phyloP scores from a whole-genome alignment of 116 monocot genomes.

The Posidonia oceanica region DNA sequence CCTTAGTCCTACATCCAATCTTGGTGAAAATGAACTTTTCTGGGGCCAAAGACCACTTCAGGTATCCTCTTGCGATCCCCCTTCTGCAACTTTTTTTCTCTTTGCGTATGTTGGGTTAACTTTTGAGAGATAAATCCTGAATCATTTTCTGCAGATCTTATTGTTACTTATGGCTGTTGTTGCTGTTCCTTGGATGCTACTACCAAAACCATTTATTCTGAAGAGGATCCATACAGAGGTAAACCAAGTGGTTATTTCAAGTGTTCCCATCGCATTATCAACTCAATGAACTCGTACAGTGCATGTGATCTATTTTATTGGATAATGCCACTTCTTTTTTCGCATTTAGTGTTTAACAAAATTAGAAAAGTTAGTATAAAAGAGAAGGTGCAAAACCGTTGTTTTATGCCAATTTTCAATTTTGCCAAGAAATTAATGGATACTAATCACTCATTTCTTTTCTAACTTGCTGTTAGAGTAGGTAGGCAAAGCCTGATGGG shows the following conservation, averaged over 20 bases:
- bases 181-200: constrained; percentile 98
- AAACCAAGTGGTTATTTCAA: constrained; percentile 5
- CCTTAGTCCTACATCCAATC: constrained; percentile 75
- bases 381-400: too few relatives aligned
- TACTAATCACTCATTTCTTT: too few relatives aligned
- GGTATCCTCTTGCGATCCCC: constrained; percentile 15
- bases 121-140: background rate
- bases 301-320: too few relatives aligned
- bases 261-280: too few relatives aligned
- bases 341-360: too few relatives aligned
- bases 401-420: too few relatives aligned
- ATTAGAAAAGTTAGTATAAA: too few relatives aligned
- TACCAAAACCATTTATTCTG: constrained; percentile 94
- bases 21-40: constrained; percentile 92
- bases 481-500: too few relatives aligned
- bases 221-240: constrained; percentile 85
- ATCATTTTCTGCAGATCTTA: constrained; percentile 50
- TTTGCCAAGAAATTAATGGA: too few relatives aligned
- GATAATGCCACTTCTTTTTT: too few relatives aligned
- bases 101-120: background rate
- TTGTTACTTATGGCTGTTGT: constrained; percentile 75
- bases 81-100: background rate
- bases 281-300: too few relatives aligned
- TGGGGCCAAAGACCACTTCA: constrained; percentile 86
- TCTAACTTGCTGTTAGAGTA: too few relatives aligned